Evolutionary conservation across 1,284 basidiomycete genomes (phyloP), one percentile per base, ranked within the genome.

Genomic region (Ustilago hordei): DNA sequence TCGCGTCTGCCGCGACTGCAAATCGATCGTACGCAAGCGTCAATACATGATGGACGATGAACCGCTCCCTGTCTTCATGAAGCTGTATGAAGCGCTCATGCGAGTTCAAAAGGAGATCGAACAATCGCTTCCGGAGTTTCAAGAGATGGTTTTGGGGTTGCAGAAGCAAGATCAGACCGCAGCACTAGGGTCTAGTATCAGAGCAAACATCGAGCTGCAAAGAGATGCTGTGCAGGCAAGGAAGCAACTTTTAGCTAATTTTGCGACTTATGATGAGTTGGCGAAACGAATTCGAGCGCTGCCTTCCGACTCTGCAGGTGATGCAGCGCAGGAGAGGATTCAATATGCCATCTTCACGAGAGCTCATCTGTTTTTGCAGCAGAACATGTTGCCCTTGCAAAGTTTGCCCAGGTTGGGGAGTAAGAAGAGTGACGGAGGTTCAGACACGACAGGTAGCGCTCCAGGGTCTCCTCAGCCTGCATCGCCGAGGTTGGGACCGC

Each of bases 241-340:
- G 65, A 95, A 94, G 83, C 90, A 91, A 17, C 89, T 98, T 11
- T 86, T 97, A 8, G 91, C 93, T 54, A 90, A 92, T 2, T 95
- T 97, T 86, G 89, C 91, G 8, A 91, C 93, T 65, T 98, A 98
- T 86, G 96, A 99, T 81, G 90, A 91, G 52, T 87, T 98, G 5
- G 90, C 94, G 0, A 96, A 95, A 84, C 91, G 92, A 38, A 93
- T 98, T 79, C 90, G 91, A 58, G 89, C 88, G 69, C 87, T 96
- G 23, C 92, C 93, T 7, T 62, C 61, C 3, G 64, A 58, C 7
- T 35, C 69, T 55, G 41, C 53, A 4, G 53, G 70, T 47, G 70
- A 81, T 60, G 67, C 69, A 66, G 92, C 92, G 12, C 94, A 96
- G 84, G 92, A 93, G 72, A 89, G 92, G 15, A 90, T 98, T 9